Conservation (phyloP, 805 yeast species). For the Ogataea corticis region DNA sequence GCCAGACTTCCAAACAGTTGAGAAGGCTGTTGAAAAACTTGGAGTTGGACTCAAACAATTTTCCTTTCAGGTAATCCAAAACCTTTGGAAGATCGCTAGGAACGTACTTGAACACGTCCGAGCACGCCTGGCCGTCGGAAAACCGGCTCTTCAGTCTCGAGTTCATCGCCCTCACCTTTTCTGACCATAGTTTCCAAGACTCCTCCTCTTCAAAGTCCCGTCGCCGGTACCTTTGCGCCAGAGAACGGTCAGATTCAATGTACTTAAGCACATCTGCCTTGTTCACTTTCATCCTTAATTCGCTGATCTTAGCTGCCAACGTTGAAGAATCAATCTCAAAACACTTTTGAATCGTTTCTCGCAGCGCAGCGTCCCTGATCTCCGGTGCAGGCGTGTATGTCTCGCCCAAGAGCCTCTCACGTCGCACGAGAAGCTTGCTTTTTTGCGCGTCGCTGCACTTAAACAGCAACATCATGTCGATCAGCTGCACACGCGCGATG, state of each 20-base stretch:
- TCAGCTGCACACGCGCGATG: slow-evolving; percentile 16
- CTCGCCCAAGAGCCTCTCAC: slow-evolving; percentile 12
- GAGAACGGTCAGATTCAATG: slow-evolving; percentile 10
- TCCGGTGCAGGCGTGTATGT: slow-evolving; percentile 15
- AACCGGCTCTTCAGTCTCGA: slow-evolving; percentile 4
- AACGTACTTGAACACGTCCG: slow-evolving; percentile 8
- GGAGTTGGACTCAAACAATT: slow-evolving; percentile 23
- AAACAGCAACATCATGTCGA: slow-evolving; percentile 19
- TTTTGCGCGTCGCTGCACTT: slow-evolving; percentile 19
- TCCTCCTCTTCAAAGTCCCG: slow-evolving; percentile 17
- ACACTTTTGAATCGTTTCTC: slow-evolving; percentile 12
- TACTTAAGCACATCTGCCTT: slow-evolving; percentile 15
- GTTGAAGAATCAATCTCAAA: slow-evolving; percentile 10
- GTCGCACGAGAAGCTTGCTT: slow-evolving; percentile 10
- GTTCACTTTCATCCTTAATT: slow-evolving; percentile 12
- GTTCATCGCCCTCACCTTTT: slow-evolving; percentile 8
- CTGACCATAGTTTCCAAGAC: slow-evolving; percentile 15
- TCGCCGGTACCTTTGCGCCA: slow-evolving; percentile 7
- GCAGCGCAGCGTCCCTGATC: slow-evolving; percentile 11
- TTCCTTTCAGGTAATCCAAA: slow-evolving; percentile 13
- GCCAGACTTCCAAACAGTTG: slow-evolving; percentile 33
- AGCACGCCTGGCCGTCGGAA: background rate
- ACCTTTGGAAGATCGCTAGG: slow-evolving; percentile 21
- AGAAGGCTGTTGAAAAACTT: slow-evolving; percentile 27
- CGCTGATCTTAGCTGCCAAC: slow-evolving; percentile 10